phyloP scores from a whole-genome alignment of 2,329 filamentous ascomycete species.

The Stachybotrys echinatus region DNA sequence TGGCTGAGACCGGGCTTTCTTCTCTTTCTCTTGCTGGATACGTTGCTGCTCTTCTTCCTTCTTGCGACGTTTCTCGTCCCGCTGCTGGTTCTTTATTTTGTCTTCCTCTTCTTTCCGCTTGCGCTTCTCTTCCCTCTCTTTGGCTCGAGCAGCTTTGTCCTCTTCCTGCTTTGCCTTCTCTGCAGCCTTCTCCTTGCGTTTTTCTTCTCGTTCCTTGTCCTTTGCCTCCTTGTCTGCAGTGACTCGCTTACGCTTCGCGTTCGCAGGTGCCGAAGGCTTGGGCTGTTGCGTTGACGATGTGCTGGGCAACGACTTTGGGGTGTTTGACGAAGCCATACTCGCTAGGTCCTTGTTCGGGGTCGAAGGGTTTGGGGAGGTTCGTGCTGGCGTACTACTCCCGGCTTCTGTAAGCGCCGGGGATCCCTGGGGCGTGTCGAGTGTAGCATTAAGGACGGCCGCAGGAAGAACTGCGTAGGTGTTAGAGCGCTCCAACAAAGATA shows the following conservation, averaged over 20 bases:
- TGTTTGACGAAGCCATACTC: slow-evolving; percentile 3
- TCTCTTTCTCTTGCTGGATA: slow-evolving; percentile 38
- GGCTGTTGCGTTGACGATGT: slow-evolving; percentile 12
- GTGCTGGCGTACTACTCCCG: slow-evolving; percentile 32
- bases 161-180: slow-evolving; percentile 33
- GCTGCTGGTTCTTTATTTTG: slow-evolving; percentile 31
- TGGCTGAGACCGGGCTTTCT: slow-evolving; percentile 42
- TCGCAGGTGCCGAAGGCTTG: slow-evolving; percentile 11
- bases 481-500: neutral
- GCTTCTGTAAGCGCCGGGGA: slow-evolving; percentile 35
- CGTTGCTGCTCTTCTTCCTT: slow-evolving; percentile 43
- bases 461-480: neutral
- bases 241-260: slow-evolving; percentile 36
- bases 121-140: slow-evolving; percentile 33
- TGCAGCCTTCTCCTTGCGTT: slow-evolving; percentile 31
- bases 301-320: slow-evolving; percentile 10
- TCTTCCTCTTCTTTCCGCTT: slow-evolving; percentile 38
- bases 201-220: slow-evolving; percentile 32
- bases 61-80: slow-evolving; percentile 40
- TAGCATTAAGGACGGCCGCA: neutral
- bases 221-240: slow-evolving; percentile 34
- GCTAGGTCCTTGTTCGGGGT: slow-evolving; percentile 21
- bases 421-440: slow-evolving; percentile 12
- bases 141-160: slow-evolving; percentile 30
- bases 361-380: slow-evolving; percentile 27